Evolutionary conservation across 805 yeast species (phyloP).

Genomic region (Kazachstania taianensis): DNA sequence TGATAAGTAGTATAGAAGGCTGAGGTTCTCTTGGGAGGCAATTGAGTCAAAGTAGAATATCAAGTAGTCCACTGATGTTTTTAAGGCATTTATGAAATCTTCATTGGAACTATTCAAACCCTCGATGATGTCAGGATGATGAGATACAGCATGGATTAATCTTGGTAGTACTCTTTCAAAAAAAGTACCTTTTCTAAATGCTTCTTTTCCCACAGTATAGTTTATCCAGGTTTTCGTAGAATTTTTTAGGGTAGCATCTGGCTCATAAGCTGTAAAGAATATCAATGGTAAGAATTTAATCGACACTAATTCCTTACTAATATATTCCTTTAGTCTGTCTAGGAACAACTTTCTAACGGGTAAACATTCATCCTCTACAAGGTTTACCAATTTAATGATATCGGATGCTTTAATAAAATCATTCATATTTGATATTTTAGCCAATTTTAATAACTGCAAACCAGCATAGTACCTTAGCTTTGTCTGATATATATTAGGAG

Average conservation of each 20-base stretch:
- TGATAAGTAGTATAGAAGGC: constrained; percentile 64
- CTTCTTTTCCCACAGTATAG: constrained; percentile 36
- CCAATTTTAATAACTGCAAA: constrained; percentile 49
- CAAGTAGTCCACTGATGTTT: constrained; percentile 50
- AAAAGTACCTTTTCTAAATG: constrained; percentile 33
- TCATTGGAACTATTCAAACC: constrained; percentile 32
- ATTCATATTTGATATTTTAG: constrained; percentile 43
- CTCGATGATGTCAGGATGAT: constrained; percentile 49
- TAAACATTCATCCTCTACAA: constrained; percentile 58
- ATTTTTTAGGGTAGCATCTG: constrained; percentile 39
- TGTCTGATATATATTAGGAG: constrained; percentile 54
- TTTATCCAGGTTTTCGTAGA: constrained; percentile 61
- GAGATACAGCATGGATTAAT: constrained; percentile 60
- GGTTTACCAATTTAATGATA: constrained; percentile 42
- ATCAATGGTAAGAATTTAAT: constrained; percentile 57
- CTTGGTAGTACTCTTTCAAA: constrained; percentile 63
- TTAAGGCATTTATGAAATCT: constrained; percentile 34
- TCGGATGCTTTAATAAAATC: constrained; percentile 41
- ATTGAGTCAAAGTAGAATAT: constrained; percentile 49
- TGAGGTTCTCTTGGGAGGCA: constrained; percentile 56
- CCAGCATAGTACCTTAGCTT: constrained; percentile 64
- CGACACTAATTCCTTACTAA: constrained; percentile 46
- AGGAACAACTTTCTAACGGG: constrained; percentile 48
- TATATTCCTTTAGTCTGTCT: constrained; percentile 38
- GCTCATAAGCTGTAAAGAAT: constrained; percentile 72